Conservation (phyloP, 352 stramenopile species). For the Phytophthora brassicae region DNA sequence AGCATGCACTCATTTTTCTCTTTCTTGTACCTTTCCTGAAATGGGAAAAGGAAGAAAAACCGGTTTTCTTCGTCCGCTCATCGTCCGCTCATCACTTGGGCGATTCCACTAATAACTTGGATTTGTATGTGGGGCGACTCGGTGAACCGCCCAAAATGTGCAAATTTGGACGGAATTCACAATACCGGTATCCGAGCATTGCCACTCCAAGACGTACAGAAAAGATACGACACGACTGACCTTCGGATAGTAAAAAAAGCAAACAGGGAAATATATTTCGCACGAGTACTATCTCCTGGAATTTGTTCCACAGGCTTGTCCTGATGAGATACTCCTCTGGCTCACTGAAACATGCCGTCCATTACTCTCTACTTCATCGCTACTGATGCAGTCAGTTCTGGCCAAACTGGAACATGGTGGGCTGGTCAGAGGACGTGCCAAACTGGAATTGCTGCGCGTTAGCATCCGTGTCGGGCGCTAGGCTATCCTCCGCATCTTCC, state of each 20-base stretch:
- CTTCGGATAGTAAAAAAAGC: conserved; percentile 25
- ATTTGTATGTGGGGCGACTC: no score
- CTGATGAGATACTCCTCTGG: conserved; percentile 11
- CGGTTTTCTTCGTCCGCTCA: no score
- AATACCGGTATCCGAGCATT: no score
- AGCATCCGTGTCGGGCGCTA: conserved; percentile 69
- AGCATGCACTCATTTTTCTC: no score
- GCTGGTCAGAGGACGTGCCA: conserved; percentile 57
- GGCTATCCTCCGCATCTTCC: conserved; percentile 93
- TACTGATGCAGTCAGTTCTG: conserved; percentile 51
- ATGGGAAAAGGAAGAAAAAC: no score
- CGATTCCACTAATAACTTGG: no score
- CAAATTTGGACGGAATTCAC: no score
- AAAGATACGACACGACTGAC: neutral
- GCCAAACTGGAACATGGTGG: conserved; percentile 85
- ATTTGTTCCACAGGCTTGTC: conserved; percentile 26
- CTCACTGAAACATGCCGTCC: conserved; percentile 20
- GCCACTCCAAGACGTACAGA: conserved; percentile 7
- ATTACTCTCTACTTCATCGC: conserved; percentile 27
- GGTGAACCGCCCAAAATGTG: no score
- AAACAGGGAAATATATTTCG: conserved; percentile 41
- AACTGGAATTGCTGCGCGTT: conserved; percentile 84
- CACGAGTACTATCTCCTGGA: conserved; percentile 30
- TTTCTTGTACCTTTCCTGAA: no score
- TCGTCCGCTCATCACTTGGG: no score